These are phyloP conservation scores for Barbatosphaeria neglecta DNA, from an alignment of 495 filamentous ascomycete genomes.

Conservation along the genomic window DNA sequence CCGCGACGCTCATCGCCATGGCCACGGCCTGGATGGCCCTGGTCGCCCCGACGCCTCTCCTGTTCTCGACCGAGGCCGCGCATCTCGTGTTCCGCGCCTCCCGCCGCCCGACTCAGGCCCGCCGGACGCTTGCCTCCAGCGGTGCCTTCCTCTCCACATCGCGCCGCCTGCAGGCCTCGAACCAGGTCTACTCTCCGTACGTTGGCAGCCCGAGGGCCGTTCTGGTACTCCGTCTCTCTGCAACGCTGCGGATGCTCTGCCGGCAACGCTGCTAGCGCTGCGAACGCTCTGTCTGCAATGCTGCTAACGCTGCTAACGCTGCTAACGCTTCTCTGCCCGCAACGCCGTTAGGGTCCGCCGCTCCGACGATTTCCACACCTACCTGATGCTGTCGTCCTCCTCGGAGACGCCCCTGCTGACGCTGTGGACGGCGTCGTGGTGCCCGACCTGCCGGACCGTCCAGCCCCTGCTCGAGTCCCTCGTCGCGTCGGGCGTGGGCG, in stretches of 20 bases:
- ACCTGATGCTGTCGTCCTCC: slow-evolving; percentile 47
- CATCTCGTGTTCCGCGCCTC: background rate
- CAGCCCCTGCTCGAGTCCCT: slow-evolving; percentile 40
- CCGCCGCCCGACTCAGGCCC: background rate
- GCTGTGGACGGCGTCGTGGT: slow-evolving; percentile 59
- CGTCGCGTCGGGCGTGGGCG: slow-evolving; percentile 45
- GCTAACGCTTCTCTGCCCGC: background rate
- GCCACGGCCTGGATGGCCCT: too few relatives aligned
- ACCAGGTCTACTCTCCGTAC: slow-evolving; percentile 37
- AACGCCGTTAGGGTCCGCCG: slow-evolving; percentile 46
- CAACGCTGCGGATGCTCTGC: background rate
- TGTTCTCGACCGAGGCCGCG: background rate
- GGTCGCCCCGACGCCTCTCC: background rate
- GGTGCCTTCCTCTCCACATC: slow-evolving; percentile 19
- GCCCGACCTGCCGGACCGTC: slow-evolving; percentile 44
- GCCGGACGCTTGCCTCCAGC: background rate
- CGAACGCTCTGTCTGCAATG: background rate
- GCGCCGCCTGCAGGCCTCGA: slow-evolving; percentile 13
- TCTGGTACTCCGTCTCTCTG: too few relatives aligned
- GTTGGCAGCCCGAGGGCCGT: slow-evolving; percentile 3
- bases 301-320: slow-evolving; percentile 15
- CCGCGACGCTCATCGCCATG: too few relatives aligned
- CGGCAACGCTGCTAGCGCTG: background rate
- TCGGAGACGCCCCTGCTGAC: slow-evolving; percentile 50
- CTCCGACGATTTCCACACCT: slow-evolving; percentile 47